Conservation (phyloP, 345 rosid species). For the sweet orange (Citrus sinensis) region DNA sequence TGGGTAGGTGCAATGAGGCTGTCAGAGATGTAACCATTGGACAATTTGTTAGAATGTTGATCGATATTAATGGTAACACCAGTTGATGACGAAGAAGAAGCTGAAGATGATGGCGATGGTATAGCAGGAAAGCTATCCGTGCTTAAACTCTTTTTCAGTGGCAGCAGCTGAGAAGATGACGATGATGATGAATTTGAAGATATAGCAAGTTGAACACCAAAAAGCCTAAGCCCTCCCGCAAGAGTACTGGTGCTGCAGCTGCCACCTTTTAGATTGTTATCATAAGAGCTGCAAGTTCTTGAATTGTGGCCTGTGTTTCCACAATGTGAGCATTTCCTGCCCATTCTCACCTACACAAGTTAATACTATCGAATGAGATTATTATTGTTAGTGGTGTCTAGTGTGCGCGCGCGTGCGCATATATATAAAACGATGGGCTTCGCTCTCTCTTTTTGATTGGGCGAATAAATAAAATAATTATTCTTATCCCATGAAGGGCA, state of each 20-base stretch:
- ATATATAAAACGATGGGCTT: not conserved
- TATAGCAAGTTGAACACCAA: slow-evolving; percentile 24
- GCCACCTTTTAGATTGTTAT: not conserved
- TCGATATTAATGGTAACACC: not conserved
- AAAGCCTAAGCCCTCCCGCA: slow-evolving; percentile 20
- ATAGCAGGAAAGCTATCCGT: slow-evolving; percentile 14
- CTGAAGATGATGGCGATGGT: not conserved
- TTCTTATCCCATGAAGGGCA: not conserved
- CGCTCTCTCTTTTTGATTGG: not conserved
- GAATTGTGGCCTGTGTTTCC: slow-evolving; percentile 35
- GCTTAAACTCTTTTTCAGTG: slow-evolving; percentile 19
- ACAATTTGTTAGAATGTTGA: slow-evolving; percentile 1
- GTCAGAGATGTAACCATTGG: slow-evolving; percentile 23
- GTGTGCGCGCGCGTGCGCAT: too few relatives aligned
- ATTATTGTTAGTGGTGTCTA: not conserved
- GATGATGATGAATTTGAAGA: not conserved
- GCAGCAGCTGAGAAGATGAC: not conserved
- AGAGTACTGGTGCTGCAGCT: not conserved
- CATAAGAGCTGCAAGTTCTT: slow-evolving; percentile 27
- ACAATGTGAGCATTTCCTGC: slow-evolving; percentile 38
- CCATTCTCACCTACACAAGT: slow-evolving; percentile 16
- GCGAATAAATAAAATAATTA: not conserved
- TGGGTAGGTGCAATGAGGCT: slow-evolving; percentile 9
- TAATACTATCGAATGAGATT: not conserved
- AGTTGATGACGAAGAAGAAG: not conserved